Conservation (phyloP, 1,284 basidiomycete genomes). For the Cryptococcus jaspeensis region DNA sequence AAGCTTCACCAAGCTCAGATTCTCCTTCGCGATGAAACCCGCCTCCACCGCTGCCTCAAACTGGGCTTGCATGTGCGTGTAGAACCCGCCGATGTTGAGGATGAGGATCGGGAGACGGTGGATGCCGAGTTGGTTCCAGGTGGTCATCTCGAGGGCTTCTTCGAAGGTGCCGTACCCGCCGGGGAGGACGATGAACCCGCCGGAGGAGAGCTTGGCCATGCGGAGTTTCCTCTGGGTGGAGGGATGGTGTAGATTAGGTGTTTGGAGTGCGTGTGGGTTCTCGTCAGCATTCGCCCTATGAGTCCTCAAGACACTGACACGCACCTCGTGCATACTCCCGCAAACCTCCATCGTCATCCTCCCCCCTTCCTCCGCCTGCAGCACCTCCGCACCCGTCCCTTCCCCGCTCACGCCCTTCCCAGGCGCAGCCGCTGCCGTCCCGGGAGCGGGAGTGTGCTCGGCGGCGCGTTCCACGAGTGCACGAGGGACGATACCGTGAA, state of each 20-base stretch:
- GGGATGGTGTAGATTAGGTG: neutral
- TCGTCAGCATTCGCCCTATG: neutral
- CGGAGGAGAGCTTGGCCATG: slow-evolving; percentile 71
- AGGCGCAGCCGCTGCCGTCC: neutral
- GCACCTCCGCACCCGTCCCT: slow-evolving; percentile 40
- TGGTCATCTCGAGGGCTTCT: slow-evolving; percentile 86
- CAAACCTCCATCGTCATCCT: slow-evolving; percentile 58
- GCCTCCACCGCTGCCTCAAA: slow-evolving; percentile 65
- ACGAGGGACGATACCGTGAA: slow-evolving; percentile 76
- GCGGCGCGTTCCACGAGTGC: slow-evolving; percentile 53
- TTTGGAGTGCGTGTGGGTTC: neutral
- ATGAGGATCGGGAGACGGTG: slow-evolving; percentile 76
- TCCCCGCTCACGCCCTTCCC: slow-evolving; percentile 29
- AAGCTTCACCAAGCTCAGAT: slow-evolving; percentile 63
- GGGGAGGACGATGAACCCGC: slow-evolving; percentile 80
- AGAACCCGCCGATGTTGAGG: slow-evolving; percentile 75
- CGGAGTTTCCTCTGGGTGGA: slow-evolving; percentile 65
- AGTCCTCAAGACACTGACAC: slow-evolving; percentile 8
- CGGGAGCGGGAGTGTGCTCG: slow-evolving; percentile 31
- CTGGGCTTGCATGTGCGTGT: slow-evolving; percentile 70
- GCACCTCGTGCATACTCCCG: slow-evolving; percentile 77
- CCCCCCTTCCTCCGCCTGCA: slow-evolving; percentile 51
- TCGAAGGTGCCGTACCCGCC: slow-evolving; percentile 92
- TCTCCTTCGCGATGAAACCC: slow-evolving; percentile 70
- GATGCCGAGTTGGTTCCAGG: slow-evolving; percentile 78